phyloP scores from a whole-genome alignment of 192 early-diverging fungal species.

The Rhizoclosmatium globosum region DNA sequence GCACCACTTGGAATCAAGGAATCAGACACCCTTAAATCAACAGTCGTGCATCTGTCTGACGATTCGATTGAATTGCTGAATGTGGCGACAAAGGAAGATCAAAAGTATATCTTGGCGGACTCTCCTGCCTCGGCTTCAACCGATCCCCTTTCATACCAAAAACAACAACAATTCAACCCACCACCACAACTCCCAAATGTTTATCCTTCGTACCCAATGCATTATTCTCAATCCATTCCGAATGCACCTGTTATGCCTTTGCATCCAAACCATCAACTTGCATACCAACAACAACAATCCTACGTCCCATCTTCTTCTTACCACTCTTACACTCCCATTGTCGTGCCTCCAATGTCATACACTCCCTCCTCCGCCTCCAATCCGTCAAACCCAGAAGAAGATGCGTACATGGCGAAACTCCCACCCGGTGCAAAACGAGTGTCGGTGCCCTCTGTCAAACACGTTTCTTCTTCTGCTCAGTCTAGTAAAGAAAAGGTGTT shows the following conservation, averaged over 20 bases:
- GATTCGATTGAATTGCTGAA: background rate
- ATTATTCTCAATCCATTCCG: background rate
- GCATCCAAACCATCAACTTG: background rate
- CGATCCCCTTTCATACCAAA: background rate
- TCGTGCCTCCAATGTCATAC: background rate
- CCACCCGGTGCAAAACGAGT: slow-evolving; percentile 16
- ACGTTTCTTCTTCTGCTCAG: background rate
- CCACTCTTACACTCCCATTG: background rate
- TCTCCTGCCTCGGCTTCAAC: background rate
- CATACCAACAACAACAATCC: slow-evolving; percentile 10
- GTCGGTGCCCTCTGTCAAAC: background rate
- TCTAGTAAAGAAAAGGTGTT: background rate
- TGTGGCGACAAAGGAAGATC: no score
- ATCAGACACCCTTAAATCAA: background rate
- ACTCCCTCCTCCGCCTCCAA: background rate
- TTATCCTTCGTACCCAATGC: background rate
- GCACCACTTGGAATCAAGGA: background rate
- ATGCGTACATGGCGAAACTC: background rate
- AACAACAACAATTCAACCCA: background rate
- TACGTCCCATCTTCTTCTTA: background rate
- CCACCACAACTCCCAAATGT: background rate
- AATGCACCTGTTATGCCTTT: background rate
- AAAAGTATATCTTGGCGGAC: background rate
- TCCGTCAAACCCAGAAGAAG: background rate
- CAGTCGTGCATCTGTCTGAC: background rate